Evolutionary conservation across 2,329 filamentous ascomycete species (phyloP).

Genomic region (Myriosclerotinia duriaeana): DNA sequence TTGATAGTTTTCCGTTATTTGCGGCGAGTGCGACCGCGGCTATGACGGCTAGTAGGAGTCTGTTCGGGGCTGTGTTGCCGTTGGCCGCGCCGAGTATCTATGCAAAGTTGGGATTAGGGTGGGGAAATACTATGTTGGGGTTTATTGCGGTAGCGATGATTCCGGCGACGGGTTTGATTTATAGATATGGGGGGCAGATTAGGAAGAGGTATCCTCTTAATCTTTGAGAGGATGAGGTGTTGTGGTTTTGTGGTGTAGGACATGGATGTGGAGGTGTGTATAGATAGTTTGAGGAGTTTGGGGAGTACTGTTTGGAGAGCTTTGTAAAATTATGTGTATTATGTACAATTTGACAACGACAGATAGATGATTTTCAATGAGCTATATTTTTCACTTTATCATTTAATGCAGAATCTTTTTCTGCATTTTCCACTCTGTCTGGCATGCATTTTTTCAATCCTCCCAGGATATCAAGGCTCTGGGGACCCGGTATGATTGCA

Average conservation of each 20-base stretch:
- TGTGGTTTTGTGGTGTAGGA: not conserved
- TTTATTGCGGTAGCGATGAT: constrained; percentile 51
- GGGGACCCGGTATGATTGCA: too few relatives aligned
- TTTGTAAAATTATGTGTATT: not conserved
- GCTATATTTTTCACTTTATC: not conserved
- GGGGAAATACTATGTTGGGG: constrained; percentile 51
- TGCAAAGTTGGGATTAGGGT: constrained; percentile 44
- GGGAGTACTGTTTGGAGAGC: not conserved
- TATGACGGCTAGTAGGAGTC: constrained; percentile 44
- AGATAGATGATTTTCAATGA: constrained; percentile 15
- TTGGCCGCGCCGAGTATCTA: constrained; percentile 52
- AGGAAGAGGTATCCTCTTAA: constrained; percentile 22
- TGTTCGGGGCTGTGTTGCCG: constrained; percentile 52
- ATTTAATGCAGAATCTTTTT: not conserved
- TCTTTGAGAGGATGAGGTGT: not conserved
- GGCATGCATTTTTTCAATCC: not conserved
- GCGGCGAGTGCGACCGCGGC: constrained; percentile 44
- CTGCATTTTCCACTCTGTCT: not conserved
- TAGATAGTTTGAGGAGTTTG: not conserved
- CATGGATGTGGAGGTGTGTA: not conserved
- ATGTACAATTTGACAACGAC: not conserved
- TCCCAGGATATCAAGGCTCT: not conserved
- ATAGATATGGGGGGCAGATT: constrained; percentile 22
- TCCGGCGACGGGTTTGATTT: constrained; percentile 43
- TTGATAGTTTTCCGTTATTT: constrained; percentile 43